Percentiles rank a stretch among this genome's conserved stretches.
These are phyloP conservation scores for Aspergillus calidoustus DNA, from an alignment of 2,329 filamentous ascomycete genomes.

Conservation along the genomic window DNA sequence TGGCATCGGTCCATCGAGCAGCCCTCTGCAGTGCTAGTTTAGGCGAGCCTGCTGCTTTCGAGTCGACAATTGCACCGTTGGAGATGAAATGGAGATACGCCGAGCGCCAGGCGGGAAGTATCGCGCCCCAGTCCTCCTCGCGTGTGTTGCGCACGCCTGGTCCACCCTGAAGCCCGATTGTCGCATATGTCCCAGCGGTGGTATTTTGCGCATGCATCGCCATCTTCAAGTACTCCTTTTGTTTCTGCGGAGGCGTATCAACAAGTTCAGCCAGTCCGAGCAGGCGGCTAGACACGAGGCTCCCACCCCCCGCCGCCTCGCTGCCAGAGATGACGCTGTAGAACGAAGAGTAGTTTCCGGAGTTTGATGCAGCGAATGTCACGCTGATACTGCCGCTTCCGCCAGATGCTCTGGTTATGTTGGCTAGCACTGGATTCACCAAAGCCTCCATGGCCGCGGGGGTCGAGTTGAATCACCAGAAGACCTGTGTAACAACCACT, in stretches of 20 bases:
- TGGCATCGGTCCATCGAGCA: slow-evolving; percentile 19
- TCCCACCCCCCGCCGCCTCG: slow-evolving; percentile 34
- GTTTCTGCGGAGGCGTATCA: slow-evolving; percentile 16
- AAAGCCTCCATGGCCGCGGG: background rate
- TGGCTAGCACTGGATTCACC: background rate
- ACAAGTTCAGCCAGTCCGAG: slow-evolving; percentile 39
- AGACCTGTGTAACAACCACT: no score
- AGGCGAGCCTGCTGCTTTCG: background rate
- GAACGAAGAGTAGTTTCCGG: slow-evolving; percentile 22
- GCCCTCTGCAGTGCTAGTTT: background rate
- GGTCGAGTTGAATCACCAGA: background rate
- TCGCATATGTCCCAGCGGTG: background rate
- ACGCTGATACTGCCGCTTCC: background rate
- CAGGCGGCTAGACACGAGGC: slow-evolving; percentile 40
- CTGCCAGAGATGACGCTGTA: slow-evolving; percentile 14
- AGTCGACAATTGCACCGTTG: background rate
- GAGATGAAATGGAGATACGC: slow-evolving; percentile 5
- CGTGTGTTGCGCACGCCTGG: background rate
- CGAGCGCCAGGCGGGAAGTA: background rate
- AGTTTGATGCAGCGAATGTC: slow-evolving; percentile 9
- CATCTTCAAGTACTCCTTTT: slow-evolving; percentile 4
- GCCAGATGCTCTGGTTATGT: background rate
- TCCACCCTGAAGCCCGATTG: slow-evolving; percentile 3
- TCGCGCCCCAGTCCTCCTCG: background rate
- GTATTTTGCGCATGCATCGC: background rate